Evolutionary conservation across 495 filamentous ascomycete species (phyloP).

Genomic region (Ramalina intermedia): DNA sequence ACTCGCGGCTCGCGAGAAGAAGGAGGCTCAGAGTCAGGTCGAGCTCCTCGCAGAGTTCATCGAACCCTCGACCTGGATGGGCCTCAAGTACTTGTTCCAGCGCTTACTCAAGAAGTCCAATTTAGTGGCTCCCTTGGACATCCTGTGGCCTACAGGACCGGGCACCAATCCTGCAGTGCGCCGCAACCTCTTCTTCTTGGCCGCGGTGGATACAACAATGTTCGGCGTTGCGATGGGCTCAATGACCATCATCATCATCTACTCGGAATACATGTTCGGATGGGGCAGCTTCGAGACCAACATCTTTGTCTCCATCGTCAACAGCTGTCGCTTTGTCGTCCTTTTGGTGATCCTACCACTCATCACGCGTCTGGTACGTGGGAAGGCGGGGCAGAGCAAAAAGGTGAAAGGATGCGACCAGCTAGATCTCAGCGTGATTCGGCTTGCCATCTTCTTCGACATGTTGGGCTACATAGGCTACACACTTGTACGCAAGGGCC

Average conservation of each 20-base stretch:
- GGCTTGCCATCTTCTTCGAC: slow-evolving; percentile 64
- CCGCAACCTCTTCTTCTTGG: slow-evolving; percentile 64
- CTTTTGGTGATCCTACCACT: slow-evolving; percentile 63
- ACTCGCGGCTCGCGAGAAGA: slow-evolving; percentile 49
- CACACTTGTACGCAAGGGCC: slow-evolving; percentile 39
- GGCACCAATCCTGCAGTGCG: slow-evolving; percentile 48
- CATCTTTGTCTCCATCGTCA: slow-evolving; percentile 63
- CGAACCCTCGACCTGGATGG: slow-evolving; percentile 7
- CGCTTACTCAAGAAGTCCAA: slow-evolving; percentile 34
- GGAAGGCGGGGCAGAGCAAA: slow-evolving; percentile 26
- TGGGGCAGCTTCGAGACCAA: slow-evolving; percentile 71
- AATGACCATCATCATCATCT: slow-evolving; percentile 63
- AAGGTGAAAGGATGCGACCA: slow-evolving; percentile 57
- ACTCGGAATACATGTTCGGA: slow-evolving; percentile 60
- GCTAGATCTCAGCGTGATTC: slow-evolving; percentile 65
- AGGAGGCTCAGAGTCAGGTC: slow-evolving; percentile 20
- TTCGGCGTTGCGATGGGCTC: slow-evolving; percentile 74
- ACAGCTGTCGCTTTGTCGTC: slow-evolving; percentile 54
- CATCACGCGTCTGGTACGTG: slow-evolving; percentile 54
- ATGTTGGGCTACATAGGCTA: slow-evolving; percentile 63
- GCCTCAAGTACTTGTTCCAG: slow-evolving; percentile 6
- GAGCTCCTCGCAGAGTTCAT: slow-evolving; percentile 2
- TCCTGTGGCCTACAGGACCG: slow-evolving; percentile 59
- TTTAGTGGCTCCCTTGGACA: slow-evolving; percentile 57
- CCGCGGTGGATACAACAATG: slow-evolving; percentile 61